These are phyloP conservation scores for Ambrosiella beaveri DNA, from an alignment of 2,329 filamentous ascomycete genomes.

Conservation along the genomic window DNA sequence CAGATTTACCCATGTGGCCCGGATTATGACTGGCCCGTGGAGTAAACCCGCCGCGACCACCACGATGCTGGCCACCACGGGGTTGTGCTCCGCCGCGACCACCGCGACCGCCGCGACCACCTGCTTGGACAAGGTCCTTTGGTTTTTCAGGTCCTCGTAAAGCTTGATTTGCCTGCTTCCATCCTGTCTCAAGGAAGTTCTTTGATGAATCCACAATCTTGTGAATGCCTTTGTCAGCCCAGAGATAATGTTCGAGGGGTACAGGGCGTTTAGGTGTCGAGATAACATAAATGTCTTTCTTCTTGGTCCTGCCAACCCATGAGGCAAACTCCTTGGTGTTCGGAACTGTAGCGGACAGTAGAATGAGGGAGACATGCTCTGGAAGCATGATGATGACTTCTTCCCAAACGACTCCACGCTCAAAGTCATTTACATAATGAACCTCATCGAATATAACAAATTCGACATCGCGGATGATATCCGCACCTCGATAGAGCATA, in stretches of 20 bases:
- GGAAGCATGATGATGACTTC: constrained; percentile 99
- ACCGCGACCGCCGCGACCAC: constrained; percentile 15
- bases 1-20: constrained; percentile 81
- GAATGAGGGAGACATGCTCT: constrained; percentile 86
- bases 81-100: constrained; percentile 7
- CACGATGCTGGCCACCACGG: constrained; percentile 30
- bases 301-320: constrained; percentile 95
- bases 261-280: constrained; percentile 92
- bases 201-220: constrained; percentile 93
- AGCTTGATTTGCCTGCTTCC: constrained; percentile 80
- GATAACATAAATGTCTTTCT: constrained; percentile 98
- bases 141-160: constrained; percentile 65
- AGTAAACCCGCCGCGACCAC: constrained; percentile 34
- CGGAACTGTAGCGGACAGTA: constrained; percentile 88
- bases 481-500: constrained; percentile 93
- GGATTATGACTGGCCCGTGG: constrained; percentile 43
- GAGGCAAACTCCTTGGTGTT: constrained; percentile 97
- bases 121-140: constrained; percentile 12
- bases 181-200: constrained; percentile 77
- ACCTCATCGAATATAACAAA: constrained; percentile 99
- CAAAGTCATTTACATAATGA: constrained; percentile 92
- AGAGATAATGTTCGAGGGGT: constrained; percentile 87
- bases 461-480: constrained; percentile 90
- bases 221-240: constrained; percentile 81
- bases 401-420: constrained; percentile 96